Percentiles rank a stretch among this genome's conserved stretches.
Evolutionary conservation across 2,329 filamentous ascomycete genomes (phyloP).

Genomic region (Diaporthe nobilis): DNA sequence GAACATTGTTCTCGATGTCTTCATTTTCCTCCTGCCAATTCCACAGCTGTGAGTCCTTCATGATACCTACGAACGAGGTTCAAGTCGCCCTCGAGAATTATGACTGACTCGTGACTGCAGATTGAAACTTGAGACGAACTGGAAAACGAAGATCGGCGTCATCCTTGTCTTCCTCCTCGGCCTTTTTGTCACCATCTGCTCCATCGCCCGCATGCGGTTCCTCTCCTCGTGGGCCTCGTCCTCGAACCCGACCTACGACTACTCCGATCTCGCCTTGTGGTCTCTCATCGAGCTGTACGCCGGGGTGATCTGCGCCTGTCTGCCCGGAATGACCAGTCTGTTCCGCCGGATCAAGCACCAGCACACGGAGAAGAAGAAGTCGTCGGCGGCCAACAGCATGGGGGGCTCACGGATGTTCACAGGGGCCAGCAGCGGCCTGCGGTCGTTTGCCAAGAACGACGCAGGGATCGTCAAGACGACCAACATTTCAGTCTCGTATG

Average conservation of each 20-base stretch:
- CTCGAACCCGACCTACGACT: conserved; percentile 59
- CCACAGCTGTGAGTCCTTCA: conserved; percentile 48
- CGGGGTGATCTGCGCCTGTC: conserved; percentile 58
- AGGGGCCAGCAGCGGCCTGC: conserved; percentile 30
- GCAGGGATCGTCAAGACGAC: conserved; percentile 40
- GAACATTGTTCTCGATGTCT: conserved; percentile 54
- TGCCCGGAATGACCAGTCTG: conserved; percentile 56
- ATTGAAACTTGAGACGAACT: conserved; percentile 48
- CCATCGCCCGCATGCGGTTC: conserved; percentile 54
- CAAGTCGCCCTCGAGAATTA: neutral
- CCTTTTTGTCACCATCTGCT: conserved; percentile 54
- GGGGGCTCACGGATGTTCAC: conserved; percentile 36
- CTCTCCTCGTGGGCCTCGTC: conserved; percentile 51
- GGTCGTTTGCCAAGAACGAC: conserved; percentile 20
- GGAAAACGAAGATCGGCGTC: conserved; percentile 48
- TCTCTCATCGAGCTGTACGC: conserved; percentile 58
- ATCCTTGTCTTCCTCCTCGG: conserved; percentile 56
- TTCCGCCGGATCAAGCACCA: conserved; percentile 44
- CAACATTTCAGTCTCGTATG: conserved; percentile 39
- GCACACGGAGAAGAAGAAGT: conserved; percentile 43
- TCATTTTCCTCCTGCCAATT: conserved; percentile 53
- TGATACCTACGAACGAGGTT: neutral
- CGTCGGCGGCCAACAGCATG: conserved; percentile 38
- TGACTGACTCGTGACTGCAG: conserved; percentile 32
- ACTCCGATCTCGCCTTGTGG: conserved; percentile 59